These are phyloP conservation scores for Colletotrichum kahawae DNA, from an alignment of 2,329 filamentous ascomycete genomes.

Conservation along the genomic window DNA sequence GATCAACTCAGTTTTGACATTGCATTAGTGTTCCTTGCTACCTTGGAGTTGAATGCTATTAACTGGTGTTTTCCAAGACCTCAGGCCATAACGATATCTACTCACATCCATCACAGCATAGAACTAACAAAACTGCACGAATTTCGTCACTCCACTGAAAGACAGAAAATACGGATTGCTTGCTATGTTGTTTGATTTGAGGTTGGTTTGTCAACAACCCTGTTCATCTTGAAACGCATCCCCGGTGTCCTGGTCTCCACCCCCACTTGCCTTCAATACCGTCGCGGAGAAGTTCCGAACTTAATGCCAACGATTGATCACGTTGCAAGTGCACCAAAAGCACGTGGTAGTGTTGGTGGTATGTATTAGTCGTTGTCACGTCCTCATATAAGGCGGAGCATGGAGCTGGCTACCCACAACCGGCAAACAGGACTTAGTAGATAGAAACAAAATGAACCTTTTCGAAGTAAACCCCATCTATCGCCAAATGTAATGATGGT, in stretches of 20 bases:
- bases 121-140: rapidly evolving
- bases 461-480: neutral
- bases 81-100: rapidly evolving
- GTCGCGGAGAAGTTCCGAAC: neutral
- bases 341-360: neutral
- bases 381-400: neutral
- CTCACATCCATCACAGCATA: neutral
- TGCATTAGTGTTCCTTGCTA: no score
- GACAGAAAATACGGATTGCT: neutral
- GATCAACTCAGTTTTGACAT: neutral
- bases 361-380: neutral
- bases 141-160: neutral
- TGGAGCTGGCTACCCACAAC: neutral
- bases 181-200: neutral
- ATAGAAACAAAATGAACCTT: rapidly evolving
- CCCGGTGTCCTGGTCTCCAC: neutral
- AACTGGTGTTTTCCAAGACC: neutral
- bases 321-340: neutral
- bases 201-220: neutral
- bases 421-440: neutral
- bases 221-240: neutral
- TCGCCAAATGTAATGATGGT: no score
- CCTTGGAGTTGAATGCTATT: no score
- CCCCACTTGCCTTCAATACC: neutral
- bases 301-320: neutral